Evolutionary conservation across 352 stramenopile genomes (phyloP), one percentile per base, ranked within the genome.

Genomic region (Phytopythium montanum): DNA sequence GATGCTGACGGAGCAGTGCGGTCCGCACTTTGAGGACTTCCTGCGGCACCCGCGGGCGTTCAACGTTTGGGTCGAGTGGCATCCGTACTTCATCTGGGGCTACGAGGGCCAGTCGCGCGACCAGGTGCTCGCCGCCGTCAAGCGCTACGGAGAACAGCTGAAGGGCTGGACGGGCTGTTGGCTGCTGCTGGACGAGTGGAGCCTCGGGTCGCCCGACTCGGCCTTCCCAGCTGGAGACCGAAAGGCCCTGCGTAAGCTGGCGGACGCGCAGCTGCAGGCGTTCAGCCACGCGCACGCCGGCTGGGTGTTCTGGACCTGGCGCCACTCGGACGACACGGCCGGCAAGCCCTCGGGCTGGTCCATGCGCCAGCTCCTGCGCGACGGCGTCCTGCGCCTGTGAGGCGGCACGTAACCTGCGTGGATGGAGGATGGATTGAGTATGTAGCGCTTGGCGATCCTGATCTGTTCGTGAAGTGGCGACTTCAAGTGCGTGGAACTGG

Each of bases 231-330:
- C 61, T 36, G 69, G 81, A 10, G 74, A 92, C 60, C 71, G 68
- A 39, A 10, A 64, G 19, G 56, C 70, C 34, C 57, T 90, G 50
- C 62, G 76, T 54, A 64, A 71, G 23, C 87, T 92, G 26, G 86
- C 77, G 1, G 60, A 72, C 21, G 76, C 79, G 0, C 81, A 91
- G 61, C 68, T 92, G 6, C 56, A 80, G 25, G 75, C 74, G 0
- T 89, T 92, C 42, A 63, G 62, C 29, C 62, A 76, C 7, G 85
- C 85, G 19, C 80, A 92, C 52, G 74, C 78, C 3, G 85, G 85
- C n/a, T 95, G 83, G 84, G 83, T 86, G 28, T 95, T 95, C 70
- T 95, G 86, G 86, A 89, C 71, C 36, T 95, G 86, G 86, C 76
- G 78, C 31, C 84, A 94, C 49, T 79, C 77, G 3, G 85, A 93